Conservation (phyloP, 352 stramenopile species). For the Globisporangium spinosum region DNA sequence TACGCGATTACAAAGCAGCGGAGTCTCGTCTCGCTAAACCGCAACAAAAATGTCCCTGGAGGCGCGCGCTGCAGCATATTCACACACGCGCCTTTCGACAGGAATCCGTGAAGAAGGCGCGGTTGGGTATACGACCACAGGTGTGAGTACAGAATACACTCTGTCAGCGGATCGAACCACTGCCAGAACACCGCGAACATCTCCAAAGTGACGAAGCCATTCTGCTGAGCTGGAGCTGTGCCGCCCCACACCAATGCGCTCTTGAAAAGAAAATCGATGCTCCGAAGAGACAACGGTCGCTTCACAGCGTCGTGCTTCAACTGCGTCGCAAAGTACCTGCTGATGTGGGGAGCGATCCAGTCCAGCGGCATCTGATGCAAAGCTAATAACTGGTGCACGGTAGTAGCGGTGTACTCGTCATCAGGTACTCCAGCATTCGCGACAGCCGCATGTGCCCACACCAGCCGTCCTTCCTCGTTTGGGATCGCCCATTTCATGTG, state of each 20-base stretch:
- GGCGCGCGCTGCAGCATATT: constrained; percentile 69
- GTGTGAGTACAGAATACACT: constrained; percentile 53
- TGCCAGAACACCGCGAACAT: constrained; percentile 77
- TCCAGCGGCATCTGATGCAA: constrained; percentile 50
- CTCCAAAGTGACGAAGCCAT: constrained; percentile 45
- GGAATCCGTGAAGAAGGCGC: constrained; percentile 74
- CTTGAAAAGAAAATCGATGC: constrained; percentile 76
- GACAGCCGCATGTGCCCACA: constrained; percentile 71
- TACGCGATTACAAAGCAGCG: constrained; percentile 73
- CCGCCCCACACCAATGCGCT: constrained; percentile 67
- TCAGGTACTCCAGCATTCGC: constrained; percentile 26
- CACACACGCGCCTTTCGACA: constrained; percentile 76
- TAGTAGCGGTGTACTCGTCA: constrained; percentile 22
- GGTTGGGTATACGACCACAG: constrained; percentile 74
- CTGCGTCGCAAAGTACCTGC: constrained; percentile 76
- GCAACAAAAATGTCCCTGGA: constrained; percentile 71
- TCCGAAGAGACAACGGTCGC: constrained; percentile 62
- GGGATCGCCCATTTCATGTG: constrained; percentile 37
- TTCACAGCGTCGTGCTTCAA: constrained; percentile 60
- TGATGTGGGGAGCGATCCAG: constrained; percentile 60
- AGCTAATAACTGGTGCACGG: constrained; percentile 39
- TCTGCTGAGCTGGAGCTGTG: constrained; percentile 32
- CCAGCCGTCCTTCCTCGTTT: constrained; percentile 46
- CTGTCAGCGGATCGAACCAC: constrained; percentile 68
- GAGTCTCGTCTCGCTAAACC: constrained; percentile 71